Evolutionary conservation across 2,329 filamentous ascomycete genomes (phyloP), one percentile per base, ranked within the genome.

Genomic region (Fusarium nurragi): DNA sequence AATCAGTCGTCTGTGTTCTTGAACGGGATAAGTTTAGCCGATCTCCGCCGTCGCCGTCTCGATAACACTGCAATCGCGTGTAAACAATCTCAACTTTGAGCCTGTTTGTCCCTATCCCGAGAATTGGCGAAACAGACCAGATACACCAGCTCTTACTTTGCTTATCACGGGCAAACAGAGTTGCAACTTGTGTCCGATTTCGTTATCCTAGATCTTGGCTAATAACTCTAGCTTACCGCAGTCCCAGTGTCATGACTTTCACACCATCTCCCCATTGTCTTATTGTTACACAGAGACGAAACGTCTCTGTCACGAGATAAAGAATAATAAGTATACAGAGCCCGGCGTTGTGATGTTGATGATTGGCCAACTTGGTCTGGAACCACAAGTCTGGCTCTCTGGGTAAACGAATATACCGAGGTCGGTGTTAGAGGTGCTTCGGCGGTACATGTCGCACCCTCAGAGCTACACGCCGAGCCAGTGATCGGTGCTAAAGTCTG

Each of bases 1-100:
- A 60, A 67, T 65, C 60, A 56, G 39, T 36, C 19, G n/a, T n/a
- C 30, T 50, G 11, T 13, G n/a, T 13, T 21, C 25, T 48, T 19
- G n/a, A 23, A 21, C 45, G 30, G 44, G 22, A 12, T 10, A 34
- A 43, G 51, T 25, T 36, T 37, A 23, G 18, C n/a, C 37, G 21
- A 26, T 19, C 44, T 13, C 23, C 43, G 7, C 19, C 32, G n/a
- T 34, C n/a, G 32, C 16, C 32, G 9, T 34, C 10, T 10, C 16
- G 16, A 8, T 11, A 25, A 16, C 13, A 25, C 21, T 59, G 23
- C 32, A n/a, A 8, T 34, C 26, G 12, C 12, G 26, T 18, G 14
- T n/a, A 11, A 34, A 7, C 16, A n/a, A 9, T 18, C 32, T 30
- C 32, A 9, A n/a, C 10, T 16, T 16, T 34, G 30, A 9, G 30